phyloP scores from a whole-genome alignment of 345 rosid genomes.

The Citrus medica region DNA sequence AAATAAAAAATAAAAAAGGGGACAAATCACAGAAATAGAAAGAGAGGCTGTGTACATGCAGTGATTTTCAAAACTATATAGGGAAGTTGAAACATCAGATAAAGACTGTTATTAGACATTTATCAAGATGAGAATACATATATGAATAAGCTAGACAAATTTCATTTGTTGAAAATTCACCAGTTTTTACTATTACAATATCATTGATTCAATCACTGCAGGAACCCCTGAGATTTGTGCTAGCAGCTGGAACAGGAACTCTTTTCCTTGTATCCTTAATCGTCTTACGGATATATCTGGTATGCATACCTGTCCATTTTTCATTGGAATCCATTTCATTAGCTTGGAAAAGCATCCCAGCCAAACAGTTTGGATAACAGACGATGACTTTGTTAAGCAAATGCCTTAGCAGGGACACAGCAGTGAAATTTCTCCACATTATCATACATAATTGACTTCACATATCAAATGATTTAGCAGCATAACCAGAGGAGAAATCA shows the following conservation, averaged over 20 bases:
- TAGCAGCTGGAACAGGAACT: conserved; percentile 95
- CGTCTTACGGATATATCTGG: conserved; percentile 85
- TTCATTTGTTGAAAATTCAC: neutral
- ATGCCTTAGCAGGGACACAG: neutral
- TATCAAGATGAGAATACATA: neutral
- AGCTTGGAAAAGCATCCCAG: neutral
- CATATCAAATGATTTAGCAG: neutral
- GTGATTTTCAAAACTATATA: neutral
- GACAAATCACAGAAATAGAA: too few species aligned
- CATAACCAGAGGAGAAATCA: neutral
- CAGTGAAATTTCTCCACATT: neutral
- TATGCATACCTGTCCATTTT: conserved; percentile 21
- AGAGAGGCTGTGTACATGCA: too few species aligned
- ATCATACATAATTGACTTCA: neutral
- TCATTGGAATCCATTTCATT: neutral
- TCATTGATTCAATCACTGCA: conserved; percentile 29
- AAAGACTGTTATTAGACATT: neutral
- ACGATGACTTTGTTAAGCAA: neutral
- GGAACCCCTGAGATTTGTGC: conserved; percentile 82
- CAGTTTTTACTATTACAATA: neutral
- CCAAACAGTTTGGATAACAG: neutral
- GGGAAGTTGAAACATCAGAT: neutral
- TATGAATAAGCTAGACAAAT: neutral
- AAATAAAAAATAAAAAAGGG: too few species aligned
- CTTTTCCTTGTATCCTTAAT: conserved; percentile 79